These are phyloP conservation scores for Pyrus bretschneideri DNA, from an alignment of 306 rosid species.

Conservation along the genomic window DNA sequence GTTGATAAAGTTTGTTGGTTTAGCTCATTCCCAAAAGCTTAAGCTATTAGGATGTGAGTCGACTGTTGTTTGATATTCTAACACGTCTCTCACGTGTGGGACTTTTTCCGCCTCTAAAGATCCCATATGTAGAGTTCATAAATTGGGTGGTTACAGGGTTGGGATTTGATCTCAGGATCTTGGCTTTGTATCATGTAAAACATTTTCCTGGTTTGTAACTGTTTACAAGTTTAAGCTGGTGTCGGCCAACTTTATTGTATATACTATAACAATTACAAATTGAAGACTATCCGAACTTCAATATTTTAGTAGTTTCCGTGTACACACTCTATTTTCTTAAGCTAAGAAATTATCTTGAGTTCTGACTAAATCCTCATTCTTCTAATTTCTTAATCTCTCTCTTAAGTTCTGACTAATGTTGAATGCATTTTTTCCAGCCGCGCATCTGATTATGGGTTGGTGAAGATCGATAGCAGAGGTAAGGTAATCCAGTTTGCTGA, in stretches of 20 bases:
- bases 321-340: neutral
- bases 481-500: constrained; percentile 59
- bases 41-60: neutral
- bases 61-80: neutral
- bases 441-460: constrained; percentile 81
- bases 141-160: neutral
- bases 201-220: neutral
- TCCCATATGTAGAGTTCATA: neutral
- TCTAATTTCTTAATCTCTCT: neutral
- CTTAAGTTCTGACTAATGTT: neutral
- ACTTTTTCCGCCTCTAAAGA: neutral
- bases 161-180: neutral
- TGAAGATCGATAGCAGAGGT: constrained; percentile 69
- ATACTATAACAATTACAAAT: neutral
- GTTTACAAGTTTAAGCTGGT: neutral
- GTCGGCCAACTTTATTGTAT: neutral
- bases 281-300: neutral
- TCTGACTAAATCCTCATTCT: neutral
- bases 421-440: constrained; percentile 50
- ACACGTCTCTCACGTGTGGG: too few relatives aligned
- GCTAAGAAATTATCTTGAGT: too few relatives aligned
- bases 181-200: neutral
- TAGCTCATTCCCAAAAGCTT: neutral
- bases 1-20: neutral
- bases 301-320: neutral